phyloP scores from a whole-genome alignment of 768 basidiomycete genomes.

The Pleurotus tuber-regium region DNA sequence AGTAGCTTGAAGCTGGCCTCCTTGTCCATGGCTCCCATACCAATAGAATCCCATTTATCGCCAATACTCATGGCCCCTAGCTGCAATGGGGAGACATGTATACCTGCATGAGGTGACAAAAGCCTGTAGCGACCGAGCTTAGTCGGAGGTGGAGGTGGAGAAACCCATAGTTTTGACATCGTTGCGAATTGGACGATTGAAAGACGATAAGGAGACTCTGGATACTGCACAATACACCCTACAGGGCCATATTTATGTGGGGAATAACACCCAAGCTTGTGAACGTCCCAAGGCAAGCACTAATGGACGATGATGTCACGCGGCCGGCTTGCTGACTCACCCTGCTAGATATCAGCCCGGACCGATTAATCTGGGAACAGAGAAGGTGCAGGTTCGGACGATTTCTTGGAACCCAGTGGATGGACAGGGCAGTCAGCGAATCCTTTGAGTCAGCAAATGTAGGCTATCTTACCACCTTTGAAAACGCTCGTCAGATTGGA shows the following conservation, averaged over 20 bases:
- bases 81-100: slow-evolving; percentile 46
- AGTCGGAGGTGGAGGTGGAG: slow-evolving; percentile 26
- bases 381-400: too few relatives aligned
- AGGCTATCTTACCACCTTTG: too few relatives aligned
- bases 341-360: neutral
- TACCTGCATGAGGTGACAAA: slow-evolving; percentile 37
- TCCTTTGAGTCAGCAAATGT: too few relatives aligned
- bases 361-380: neutral
- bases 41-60: slow-evolving; percentile 33
- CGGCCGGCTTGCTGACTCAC: neutral
- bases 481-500: too few relatives aligned
- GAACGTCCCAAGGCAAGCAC: neutral
- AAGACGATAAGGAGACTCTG: neutral
- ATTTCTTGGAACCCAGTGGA: too few relatives aligned
- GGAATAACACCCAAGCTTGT: neutral
- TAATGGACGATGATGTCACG: too few relatives aligned
- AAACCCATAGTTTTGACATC: slow-evolving; percentile 1
- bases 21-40: slow-evolving; percentile 33
- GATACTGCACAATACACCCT: neutral
- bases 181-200: neutral
- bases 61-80: slow-evolving; percentile 51
- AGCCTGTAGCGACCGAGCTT: slow-evolving; percentile 36
- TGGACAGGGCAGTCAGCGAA: too few relatives aligned
- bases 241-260: neutral
- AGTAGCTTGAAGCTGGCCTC: slow-evolving; percentile 37